Evolutionary conservation across 2,329 filamentous ascomycete species (phyloP), one percentile per base, ranked within the genome.

Genomic region (Trichoderma arundinaceum): DNA sequence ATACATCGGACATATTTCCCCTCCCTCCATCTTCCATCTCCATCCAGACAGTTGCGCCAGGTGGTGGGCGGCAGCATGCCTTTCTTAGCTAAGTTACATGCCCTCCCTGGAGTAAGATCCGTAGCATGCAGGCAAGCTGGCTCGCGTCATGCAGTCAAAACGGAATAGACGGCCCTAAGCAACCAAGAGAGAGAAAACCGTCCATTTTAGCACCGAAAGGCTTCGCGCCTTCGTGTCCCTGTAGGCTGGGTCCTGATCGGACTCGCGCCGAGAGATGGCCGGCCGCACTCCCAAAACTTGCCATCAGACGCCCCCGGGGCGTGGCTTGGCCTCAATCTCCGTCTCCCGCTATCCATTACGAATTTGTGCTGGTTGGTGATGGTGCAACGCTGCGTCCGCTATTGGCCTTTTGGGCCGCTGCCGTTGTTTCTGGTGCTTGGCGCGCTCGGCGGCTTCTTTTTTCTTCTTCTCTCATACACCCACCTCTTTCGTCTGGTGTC

Each of bases 121-220:
- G 57, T 43, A 53, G 32, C 61, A 59, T 65, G 60, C 65, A 64
- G 59, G 17, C 60, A 56, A 66, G 52, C 38, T 64, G 53, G 59
- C 65, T 64, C 60, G 60, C 65, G 53, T 54, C 61, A 67, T 66
- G 60, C 54, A 60, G 32, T 43, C 22, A 49, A 51, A 38, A 54
- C 57, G 43, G 57, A 61, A 39, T 38, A 48, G 7, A 41, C 48
- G 33, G 48, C 48, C 39, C 59, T 13, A 43, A 32, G 5, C 12
- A 5, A 13, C 17, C 19, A 10, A 38, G n/a, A 10, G n/a, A 13
- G 7, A 22, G 17, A 49, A 49, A 39, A n/a, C 10, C 33, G 19
- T 60, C 57, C 46, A 28, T 13, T 49, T 60, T 33, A 43, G 59
- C 38, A 53, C 46, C 44, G 19, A 51, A 41, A 32, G 49, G 32